Percentiles rank a stretch among this genome's conserved stretches.
Conservation (phyloP, 116 monocot species). For the Papilionanthe hybrid region DNA sequence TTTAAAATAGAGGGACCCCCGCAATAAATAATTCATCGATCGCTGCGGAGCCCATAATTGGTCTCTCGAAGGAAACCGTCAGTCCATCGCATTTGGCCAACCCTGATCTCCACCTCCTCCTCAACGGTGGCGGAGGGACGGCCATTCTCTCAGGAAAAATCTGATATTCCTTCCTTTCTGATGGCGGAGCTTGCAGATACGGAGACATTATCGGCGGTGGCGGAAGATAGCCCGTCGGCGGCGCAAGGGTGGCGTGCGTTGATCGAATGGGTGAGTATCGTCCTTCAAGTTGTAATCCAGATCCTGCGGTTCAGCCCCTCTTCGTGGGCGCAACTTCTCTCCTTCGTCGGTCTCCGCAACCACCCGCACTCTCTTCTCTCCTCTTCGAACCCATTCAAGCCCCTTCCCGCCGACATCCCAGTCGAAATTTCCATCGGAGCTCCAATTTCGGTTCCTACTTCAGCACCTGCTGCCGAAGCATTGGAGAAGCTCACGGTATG, state of each 20-base stretch:
- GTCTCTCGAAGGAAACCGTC: neutral
- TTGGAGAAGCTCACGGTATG: slow-evolving; percentile 35
- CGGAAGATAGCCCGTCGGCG: slow-evolving; percentile 9
- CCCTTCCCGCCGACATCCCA: slow-evolving; percentile 24
- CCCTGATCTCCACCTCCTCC: neutral
- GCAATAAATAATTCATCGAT: neutral
- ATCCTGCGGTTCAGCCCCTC: slow-evolving; percentile 32
- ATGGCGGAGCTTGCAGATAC: slow-evolving; percentile 16
- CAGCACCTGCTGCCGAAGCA: slow-evolving; percentile 3
- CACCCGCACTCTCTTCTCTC: slow-evolving; percentile 28
- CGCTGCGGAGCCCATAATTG: neutral
- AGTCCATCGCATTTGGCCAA: neutral
- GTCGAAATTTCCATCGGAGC: neutral
- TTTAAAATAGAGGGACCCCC: neutral
- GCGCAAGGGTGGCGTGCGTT: slow-evolving; percentile 30
- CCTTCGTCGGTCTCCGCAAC: slow-evolving; percentile 43
- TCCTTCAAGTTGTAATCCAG: slow-evolving; percentile 28
- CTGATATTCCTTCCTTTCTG: neutral
- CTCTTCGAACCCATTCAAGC: slow-evolving; percentile 25
- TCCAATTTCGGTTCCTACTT: slow-evolving; percentile 12
- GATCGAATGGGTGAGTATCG: slow-evolving; percentile 25
- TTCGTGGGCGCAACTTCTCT: slow-evolving; percentile 35
- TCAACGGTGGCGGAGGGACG: neutral
- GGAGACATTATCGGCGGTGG: slow-evolving; percentile 28
- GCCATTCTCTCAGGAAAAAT: neutral